Evolutionary conservation across 2,329 filamentous ascomycete species (phyloP), one percentile per base, ranked within the genome.

Genomic region (Colletotrichum scovillei): DNA sequence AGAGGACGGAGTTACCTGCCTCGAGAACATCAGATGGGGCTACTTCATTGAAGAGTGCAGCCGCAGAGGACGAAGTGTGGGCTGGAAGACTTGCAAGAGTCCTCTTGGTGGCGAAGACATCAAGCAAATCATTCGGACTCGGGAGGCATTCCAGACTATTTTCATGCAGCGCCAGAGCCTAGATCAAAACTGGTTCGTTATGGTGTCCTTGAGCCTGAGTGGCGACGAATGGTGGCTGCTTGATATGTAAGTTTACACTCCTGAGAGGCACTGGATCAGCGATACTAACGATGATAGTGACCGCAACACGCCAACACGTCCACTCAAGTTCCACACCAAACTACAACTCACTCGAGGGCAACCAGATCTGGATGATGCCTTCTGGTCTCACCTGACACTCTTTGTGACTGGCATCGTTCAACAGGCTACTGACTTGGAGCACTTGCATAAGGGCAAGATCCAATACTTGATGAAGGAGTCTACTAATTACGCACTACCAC

Each of bases 201-300:
- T 92, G 76, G 88, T 93, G 58, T 91, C 91, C 65, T 88, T 95
- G 80, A 92, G 92, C 79, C 86, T 93, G 78, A 87, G 88, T 78
- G 94, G 94, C 66, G 94, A 97, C 79, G 88, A 88, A 74, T 97
- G 94, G 94, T 95, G 92, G 91, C 84, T 95, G 73, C 85, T 94
- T 67, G 88, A 92, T 81, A 81, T 90, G 88, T 91, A 84, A 83
- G 88, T 85, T 35, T 63, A 42, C 5, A 30, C 8, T 24, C 35
- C 32, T 71, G 57, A 30, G 42, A 32, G 38, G 38, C 32, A 32
- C 52, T 68, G n/a, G 38, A 26, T 35, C 22, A 19, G 14, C 11
- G n/a, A 42, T 53, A 46, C 72, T 75, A 11, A 75, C 62, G 24
- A 22, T 12, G 11, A 65, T 42, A 82, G 82, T 35, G 78, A 79